Base-by-base conservation (phyloP, 2,329 filamentous ascomycete genomes). In the Elsinoe ampelina region DNA sequence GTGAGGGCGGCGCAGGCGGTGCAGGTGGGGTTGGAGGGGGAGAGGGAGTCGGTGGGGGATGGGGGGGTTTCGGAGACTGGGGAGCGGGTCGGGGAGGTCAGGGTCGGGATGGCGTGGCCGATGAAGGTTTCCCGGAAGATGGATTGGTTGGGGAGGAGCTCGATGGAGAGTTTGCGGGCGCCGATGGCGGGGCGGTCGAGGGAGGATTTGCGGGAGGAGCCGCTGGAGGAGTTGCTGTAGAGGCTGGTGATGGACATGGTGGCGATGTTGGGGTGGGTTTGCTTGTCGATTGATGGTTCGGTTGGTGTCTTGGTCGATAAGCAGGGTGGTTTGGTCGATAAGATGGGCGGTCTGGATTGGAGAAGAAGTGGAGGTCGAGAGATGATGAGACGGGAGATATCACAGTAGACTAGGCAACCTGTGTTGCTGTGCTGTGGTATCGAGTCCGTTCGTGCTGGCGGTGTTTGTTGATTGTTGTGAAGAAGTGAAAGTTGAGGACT, bases 91-190 rank as follows among this genome's bases (percentile, higher is more conserved):
- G 54, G 54, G 4, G 54, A 47, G 1, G 34, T 26, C 2, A 52
- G 48, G 7, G 13, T 15, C 2, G 48, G 48, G 36, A 55, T 17
- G 11, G 41, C 3, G 10, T 22, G 12, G 5, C 54, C 54, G 39
- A 56, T 56, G 41, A 56, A 56, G 32, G 54, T 56, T 30, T 56
- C 54, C 8, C 54, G 39, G 54, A 45, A 56, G 42, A 56, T 47
- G 26, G 38, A n/a, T 30, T 56, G 54, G 32, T 56, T 56, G 54
- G 54, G 54, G 13, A 56, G 39, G 19, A 56, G 41, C 26, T 56
- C 54, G 42, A 56, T 56, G 54, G 54, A 15, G 41, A 56, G 19
- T 13, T 56, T 47, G 38, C 52, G 35, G 11, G n/a, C 36, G 12
- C 54, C 15, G 41, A 17, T 5, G 20, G 32, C 30, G 36, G 32